These are phyloP conservation scores for Trichoderma asperellum DNA, from an alignment of 2,329 filamentous ascomycete genomes.

Conservation along the genomic window DNA sequence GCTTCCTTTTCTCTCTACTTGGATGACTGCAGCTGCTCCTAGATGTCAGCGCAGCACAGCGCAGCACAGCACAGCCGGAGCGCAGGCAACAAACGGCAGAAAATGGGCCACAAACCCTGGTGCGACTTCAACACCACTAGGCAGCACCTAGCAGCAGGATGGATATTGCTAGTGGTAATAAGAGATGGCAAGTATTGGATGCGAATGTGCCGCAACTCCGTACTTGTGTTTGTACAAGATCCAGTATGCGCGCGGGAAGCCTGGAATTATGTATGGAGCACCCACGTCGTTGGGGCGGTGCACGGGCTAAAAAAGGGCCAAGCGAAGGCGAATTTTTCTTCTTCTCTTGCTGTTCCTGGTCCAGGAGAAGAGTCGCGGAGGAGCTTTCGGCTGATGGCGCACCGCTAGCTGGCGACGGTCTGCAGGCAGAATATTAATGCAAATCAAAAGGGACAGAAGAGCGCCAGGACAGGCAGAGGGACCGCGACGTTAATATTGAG, in stretches of 20 bases:
- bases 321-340: conserved; percentile 6
- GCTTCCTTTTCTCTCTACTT: background rate
- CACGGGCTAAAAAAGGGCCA: conserved; percentile 24
- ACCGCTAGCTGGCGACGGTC: background rate
- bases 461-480: background rate
- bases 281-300: conserved; percentile 16
- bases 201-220: background rate
- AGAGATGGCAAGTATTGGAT: background rate
- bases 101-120: conserved; percentile 20
- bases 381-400: background rate
- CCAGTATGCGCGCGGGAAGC: conserved; percentile 8
- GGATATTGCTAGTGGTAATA: background rate
- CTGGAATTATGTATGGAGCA: conserved; percentile 25
- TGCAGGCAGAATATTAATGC: background rate
- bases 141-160: background rate
- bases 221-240: background rate
- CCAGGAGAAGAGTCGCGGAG: conserved; percentile 1
- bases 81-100: background rate
- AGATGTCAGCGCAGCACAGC: conserved; percentile 14
- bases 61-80: conserved; percentile 9
- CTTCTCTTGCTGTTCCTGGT: background rate
- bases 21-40: background rate
- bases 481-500: conserved; percentile 18
- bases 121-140: conserved; percentile 2
- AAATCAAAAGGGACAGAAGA: background rate